phyloP scores from a whole-genome alignment of 306 rosid genomes.

The Dalbergia oliveri region DNA sequence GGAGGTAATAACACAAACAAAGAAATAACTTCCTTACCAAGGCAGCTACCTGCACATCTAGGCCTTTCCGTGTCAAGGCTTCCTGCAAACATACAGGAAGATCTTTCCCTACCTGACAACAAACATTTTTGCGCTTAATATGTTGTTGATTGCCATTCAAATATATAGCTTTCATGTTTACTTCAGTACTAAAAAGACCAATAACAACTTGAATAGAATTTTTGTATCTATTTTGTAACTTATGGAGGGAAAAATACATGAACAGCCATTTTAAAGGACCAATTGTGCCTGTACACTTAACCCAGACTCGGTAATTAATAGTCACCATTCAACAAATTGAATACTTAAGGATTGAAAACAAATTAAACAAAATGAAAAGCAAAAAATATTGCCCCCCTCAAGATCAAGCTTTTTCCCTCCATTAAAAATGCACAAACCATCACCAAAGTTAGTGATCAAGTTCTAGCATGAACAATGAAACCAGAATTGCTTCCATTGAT shows the following conservation, averaged over 20 bases:
- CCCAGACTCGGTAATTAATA: constrained; percentile 11
- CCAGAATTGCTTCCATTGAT: constrained; percentile 23
- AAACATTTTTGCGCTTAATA: constrained; percentile 30
- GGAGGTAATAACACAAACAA: background rate
- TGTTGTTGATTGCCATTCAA: constrained; percentile 18
- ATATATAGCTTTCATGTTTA: background rate
- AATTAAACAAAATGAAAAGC: background rate
- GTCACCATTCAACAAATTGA: background rate
- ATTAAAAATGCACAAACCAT: constrained; percentile 1
- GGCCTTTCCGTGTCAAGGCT: constrained; percentile 65
- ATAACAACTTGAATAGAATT: background rate
- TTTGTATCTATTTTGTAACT: background rate
- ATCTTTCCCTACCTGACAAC: constrained; percentile 80
- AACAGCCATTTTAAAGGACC: background rate
- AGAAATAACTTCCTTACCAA: constrained; percentile 62
- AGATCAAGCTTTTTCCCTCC: background rate
- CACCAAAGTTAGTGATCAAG: constrained; percentile 5
- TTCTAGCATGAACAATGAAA: constrained; percentile 3
- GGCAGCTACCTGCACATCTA: constrained; percentile 72
- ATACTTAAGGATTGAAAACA: background rate
- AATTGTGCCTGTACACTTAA: background rate
- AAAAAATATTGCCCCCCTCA: background rate
- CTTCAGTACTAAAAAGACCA: constrained; percentile 34
- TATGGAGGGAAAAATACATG: background rate
- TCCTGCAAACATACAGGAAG: constrained; percentile 72